These are phyloP conservation scores for Pleurotus citrinopileatus DNA, from an alignment of 768 basidiomycete genomes.

Conservation along the genomic window DNA sequence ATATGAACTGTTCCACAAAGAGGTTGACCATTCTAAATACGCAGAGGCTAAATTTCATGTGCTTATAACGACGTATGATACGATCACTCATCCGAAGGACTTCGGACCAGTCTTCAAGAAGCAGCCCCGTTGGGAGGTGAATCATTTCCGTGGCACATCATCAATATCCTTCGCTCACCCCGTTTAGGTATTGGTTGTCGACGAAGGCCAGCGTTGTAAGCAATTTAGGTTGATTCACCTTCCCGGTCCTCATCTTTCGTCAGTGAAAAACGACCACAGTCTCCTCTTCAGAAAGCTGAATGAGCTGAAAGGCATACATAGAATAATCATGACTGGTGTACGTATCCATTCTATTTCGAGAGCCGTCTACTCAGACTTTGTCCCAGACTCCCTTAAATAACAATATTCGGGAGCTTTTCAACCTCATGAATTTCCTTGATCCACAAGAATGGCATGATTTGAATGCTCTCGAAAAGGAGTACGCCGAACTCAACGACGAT, in stretches of 20 bases:
- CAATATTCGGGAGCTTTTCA: constrained; percentile 95
- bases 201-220: constrained; percentile 90
- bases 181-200: constrained; percentile 69
- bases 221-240: constrained; percentile 16
- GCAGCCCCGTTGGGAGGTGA: constrained; percentile 85
- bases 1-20: constrained; percentile 75
- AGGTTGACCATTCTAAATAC: constrained; percentile 23
- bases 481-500: constrained; percentile 77
- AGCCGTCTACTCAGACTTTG: not conserved
- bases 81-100: constrained; percentile 66
- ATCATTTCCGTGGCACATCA: constrained; percentile 8
- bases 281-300: constrained; percentile 81
- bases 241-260: constrained; percentile 10
- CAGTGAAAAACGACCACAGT: constrained; percentile 83
- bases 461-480: constrained; percentile 67
- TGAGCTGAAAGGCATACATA: constrained; percentile 73
- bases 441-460: constrained; percentile 74
- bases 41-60: constrained; percentile 79
- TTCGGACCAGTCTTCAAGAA: constrained; percentile 73
- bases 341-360: constrained; percentile 18
- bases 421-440: constrained; percentile 95
- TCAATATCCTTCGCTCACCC: not conserved
- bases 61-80: constrained; percentile 90
- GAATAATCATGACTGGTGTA: constrained; percentile 88
- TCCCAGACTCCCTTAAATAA: constrained; percentile 94